These are phyloP conservation scores for Boletus subparvulus DNA, from an alignment of 768 basidiomycete species.

Conservation along the genomic window DNA sequence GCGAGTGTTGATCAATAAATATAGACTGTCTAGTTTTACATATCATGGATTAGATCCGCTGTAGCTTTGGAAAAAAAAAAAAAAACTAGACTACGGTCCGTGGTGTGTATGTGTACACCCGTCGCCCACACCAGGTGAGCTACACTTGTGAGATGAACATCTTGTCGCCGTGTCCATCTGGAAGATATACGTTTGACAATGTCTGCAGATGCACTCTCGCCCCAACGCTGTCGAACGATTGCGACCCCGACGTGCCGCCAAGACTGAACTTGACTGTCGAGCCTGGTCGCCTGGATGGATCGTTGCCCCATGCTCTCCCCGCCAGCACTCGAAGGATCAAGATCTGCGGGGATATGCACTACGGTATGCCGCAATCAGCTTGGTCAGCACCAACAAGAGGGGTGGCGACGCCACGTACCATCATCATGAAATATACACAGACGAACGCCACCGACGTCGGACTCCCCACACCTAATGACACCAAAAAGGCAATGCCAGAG, in stretches of 20 bases:
- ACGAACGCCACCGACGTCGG: not conserved
- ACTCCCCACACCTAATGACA: not conserved
- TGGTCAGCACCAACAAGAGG: too few species aligned
- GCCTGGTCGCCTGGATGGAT: not conserved
- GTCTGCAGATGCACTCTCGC: not conserved
- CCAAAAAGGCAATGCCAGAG: too few species aligned
- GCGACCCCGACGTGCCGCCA: not conserved
- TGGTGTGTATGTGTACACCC: not conserved
- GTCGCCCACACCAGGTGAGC: not conserved
- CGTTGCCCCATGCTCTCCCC: constrained; percentile 12
- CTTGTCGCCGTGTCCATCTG: not conserved
- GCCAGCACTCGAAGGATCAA: constrained; percentile 12
- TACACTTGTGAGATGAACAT: not conserved
- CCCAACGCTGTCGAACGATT: not conserved
- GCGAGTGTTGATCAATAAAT: too few species aligned
- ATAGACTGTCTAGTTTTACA: too few species aligned
- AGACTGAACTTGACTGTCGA: constrained; percentile 15
- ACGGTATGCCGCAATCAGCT: not conserved
- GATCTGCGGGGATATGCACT: too few species aligned
- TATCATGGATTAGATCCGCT: too few species aligned
- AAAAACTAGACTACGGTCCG: not conserved
- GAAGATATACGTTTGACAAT: not conserved
- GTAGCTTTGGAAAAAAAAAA: too few species aligned
- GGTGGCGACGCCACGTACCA: too few species aligned
- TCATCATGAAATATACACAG: not conserved